Evolutionary conservation across 1,284 basidiomycete species (phyloP).

Genomic region (Chondrostereum purpureum): DNA sequence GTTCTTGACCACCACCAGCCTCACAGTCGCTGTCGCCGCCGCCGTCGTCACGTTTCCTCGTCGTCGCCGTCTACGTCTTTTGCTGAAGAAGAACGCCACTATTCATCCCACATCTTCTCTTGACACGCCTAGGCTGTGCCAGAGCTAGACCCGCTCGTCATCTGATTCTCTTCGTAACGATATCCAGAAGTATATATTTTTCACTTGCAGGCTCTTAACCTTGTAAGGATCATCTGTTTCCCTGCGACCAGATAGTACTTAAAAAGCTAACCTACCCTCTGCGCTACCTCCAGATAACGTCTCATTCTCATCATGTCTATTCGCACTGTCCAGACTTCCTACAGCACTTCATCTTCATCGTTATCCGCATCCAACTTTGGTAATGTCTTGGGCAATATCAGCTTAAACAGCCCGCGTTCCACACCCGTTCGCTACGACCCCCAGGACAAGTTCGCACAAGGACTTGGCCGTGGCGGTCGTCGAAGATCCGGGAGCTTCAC

Average conservation of each 20-base stretch:
- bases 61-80: too few species aligned
- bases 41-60: neutral
- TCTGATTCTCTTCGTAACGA: neutral
- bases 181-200: neutral
- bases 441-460: neutral
- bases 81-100: too few species aligned
- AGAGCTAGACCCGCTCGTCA: neutral
- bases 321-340: neutral
- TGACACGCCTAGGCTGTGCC: neutral
- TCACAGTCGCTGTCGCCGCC: neutral
- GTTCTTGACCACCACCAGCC: neutral
- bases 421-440: neutral
- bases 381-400: neutral
- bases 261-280: too few species aligned
- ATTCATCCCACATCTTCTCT: neutral
- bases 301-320: neutral
- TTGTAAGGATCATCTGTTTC: neutral
- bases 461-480: neutral
- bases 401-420: neutral
- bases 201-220: neutral
- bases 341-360: neutral
- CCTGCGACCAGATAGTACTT: neutral
- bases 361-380: neutral
- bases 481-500: neutral
- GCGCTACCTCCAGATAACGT: neutral